phyloP scores from a whole-genome alignment of 306 rosid species.

The Vigna unguiculata region DNA sequence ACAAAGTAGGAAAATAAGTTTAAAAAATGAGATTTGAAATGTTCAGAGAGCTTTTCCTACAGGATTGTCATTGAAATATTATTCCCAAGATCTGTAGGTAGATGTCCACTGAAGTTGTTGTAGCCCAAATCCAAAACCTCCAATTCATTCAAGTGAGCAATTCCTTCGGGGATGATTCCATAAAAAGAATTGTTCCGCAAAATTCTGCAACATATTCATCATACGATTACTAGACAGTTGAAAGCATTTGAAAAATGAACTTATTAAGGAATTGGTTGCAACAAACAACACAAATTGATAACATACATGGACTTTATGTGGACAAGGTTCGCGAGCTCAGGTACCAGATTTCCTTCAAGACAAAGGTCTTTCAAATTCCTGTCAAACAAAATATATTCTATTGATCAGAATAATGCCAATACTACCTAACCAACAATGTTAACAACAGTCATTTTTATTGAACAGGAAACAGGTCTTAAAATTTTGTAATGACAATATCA shows the following conservation, averaged over 20 bases:
- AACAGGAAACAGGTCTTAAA: not conserved
- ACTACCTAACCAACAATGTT: slow-evolving; percentile 24
- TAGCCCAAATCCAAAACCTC: slow-evolving; percentile 93
- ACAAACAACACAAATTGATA: slow-evolving; percentile 10
- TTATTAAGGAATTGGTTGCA: not conserved
- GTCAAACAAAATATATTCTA: slow-evolving; percentile 36
- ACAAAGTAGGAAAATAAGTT: slow-evolving; percentile 13
- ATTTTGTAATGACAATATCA: not conserved
- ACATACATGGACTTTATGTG: slow-evolving; percentile 84
- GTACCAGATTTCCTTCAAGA: slow-evolving; percentile 74
- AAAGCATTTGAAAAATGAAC: slow-evolving; percentile 24
- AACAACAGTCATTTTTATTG: slow-evolving; percentile 4
- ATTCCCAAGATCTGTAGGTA: slow-evolving; percentile 73
- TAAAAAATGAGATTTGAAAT: slow-evolving; percentile 31
- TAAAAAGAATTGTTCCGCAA: slow-evolving; percentile 84
- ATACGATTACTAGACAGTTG: slow-evolving; percentile 34
- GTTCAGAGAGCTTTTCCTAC: slow-evolving; percentile 59
- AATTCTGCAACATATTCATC: slow-evolving; percentile 57
- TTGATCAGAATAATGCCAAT: slow-evolving; percentile 6
- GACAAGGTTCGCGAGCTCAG: slow-evolving; percentile 68
- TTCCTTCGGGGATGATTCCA: slow-evolving; percentile 72
- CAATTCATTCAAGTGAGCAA: slow-evolving; percentile 69
- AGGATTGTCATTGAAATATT: slow-evolving; percentile 70
- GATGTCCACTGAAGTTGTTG: slow-evolving; percentile 74
- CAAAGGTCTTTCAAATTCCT: slow-evolving; percentile 87